A percentile compares a stretch with the other conserved stretches of the same genome.
phyloP scores from a whole-genome alignment of 306 rosid genomes.

The Vicia villosa region DNA sequence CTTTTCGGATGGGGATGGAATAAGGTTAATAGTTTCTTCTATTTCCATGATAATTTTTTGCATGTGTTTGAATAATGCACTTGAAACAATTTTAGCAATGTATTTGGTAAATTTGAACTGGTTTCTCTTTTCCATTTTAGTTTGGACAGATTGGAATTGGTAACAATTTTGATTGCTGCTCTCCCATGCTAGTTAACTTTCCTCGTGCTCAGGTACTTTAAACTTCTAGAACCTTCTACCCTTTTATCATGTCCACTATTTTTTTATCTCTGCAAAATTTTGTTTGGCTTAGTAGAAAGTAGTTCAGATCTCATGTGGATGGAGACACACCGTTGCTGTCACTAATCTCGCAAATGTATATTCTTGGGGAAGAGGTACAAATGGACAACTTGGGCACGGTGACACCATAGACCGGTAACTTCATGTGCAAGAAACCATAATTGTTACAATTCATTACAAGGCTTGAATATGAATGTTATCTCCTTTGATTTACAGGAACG shows the following conservation, averaged over 20 bases:
- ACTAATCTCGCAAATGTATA: conserved; percentile 73
- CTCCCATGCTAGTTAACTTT: conserved; percentile 69
- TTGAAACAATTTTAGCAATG: background rate
- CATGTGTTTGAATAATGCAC: conserved; percentile 10
- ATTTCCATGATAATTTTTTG: conserved; percentile 9
- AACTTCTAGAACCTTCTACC: conserved; percentile 27
- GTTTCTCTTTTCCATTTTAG: conserved; percentile 48
- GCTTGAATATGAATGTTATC: conserved; percentile 37
- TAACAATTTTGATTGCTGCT: conserved; percentile 66
- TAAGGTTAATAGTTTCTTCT: conserved; percentile 63
- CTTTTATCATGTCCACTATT: background rate
- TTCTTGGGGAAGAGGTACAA: conserved; percentile 99
- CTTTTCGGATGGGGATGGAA: conserved; percentile 99
- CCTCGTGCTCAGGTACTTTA: conserved; percentile 67
- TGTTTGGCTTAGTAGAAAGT: conserved; percentile 64
- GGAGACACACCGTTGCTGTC: conserved; percentile 89
- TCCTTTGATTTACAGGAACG: conserved; percentile 57
- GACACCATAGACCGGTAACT: conserved; percentile 75
- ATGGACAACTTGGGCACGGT: conserved; percentile 97
- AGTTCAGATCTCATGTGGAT: conserved; percentile 74
- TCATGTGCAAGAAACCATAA: conserved; percentile 5
- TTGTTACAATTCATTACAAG: conserved; percentile 21
- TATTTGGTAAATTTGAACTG: conserved; percentile 15
- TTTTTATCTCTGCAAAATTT: conserved; percentile 13
- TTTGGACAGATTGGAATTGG: conserved; percentile 95